A percentile compares a stretch with the other conserved stretches of the same genome.
Conservation (phyloP, 768 basidiomycete species). For the Boletus rufocinnamomeus region DNA sequence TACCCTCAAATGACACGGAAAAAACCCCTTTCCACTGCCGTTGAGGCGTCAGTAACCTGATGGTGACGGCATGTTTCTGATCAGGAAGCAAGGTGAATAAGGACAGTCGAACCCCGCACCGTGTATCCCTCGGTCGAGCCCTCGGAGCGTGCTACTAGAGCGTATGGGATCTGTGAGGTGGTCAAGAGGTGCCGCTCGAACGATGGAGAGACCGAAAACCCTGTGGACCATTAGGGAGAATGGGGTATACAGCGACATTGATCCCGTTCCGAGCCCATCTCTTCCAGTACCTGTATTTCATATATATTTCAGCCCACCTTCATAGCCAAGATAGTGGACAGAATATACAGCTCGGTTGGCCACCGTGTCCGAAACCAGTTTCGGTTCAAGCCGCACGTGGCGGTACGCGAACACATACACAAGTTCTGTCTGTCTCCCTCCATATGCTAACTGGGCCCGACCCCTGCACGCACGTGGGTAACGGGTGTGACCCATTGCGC, state of each 20-base stretch:
- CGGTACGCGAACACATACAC: too few species aligned
- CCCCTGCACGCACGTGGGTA: neutral
- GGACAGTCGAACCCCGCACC: neutral
- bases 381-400: too few species aligned
- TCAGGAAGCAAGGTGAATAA: neutral
- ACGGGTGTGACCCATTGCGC: neutral
- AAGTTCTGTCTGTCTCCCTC: too few species aligned
- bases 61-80: neutral
- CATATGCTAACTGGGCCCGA: too few species aligned
- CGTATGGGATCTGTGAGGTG: neutral
- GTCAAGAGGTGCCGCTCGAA: neutral
- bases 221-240: neutral
- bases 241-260: neutral
- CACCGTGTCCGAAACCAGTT: too few species aligned
- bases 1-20: neutral
- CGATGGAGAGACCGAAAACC: neutral
- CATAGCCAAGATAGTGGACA: too few species aligned
- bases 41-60: neutral
- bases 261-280: neutral
- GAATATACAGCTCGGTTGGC: too few species aligned
- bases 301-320: too few species aligned
- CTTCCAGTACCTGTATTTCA: neutral
- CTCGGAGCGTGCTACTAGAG: neutral
- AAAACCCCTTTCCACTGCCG: neutral
- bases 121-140: neutral